Evolutionary conservation across 495 filamentous ascomycete species (phyloP).

Genomic region (Penicillium waksmanii): DNA sequence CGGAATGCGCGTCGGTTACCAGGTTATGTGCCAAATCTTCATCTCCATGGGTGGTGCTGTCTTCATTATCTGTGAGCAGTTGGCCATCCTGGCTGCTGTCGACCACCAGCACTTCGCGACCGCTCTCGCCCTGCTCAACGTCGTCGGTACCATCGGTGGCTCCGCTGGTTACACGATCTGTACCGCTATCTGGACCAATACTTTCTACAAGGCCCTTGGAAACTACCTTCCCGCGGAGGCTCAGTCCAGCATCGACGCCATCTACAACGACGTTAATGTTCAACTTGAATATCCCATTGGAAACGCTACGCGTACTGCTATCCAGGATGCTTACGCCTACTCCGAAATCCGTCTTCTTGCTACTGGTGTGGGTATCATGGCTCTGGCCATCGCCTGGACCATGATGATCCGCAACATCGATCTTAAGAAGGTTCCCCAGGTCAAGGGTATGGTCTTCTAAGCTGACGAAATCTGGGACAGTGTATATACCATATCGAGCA

Average conservation of each 20-base stretch:
- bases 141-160: conserved; percentile 64
- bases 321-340: conserved; percentile 56
- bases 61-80: conserved; percentile 63
- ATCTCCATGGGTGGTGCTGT: conserved; percentile 64
- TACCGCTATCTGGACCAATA: conserved; percentile 63
- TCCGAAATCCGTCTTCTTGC: conserved; percentile 56
- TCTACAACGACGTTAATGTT: conserved; percentile 50
- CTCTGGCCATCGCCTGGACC: conserved; percentile 44
- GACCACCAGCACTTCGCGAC: conserved; percentile 66
- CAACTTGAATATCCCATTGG: conserved; percentile 56
- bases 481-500: not conserved
- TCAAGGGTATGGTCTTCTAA: conserved; percentile 27
- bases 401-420: conserved; percentile 56
- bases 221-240: conserved; percentile 54
- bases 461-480: not conserved
- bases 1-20: conserved; percentile 58
- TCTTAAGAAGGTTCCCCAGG: conserved; percentile 53
- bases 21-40: conserved; percentile 74
- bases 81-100: conserved; percentile 65
- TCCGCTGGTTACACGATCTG: conserved; percentile 63
- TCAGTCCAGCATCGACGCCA: conserved; percentile 39
- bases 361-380: conserved; percentile 46
- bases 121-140: conserved; percentile 60
- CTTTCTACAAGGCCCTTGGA: conserved; percentile 56
- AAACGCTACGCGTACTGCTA: conserved; percentile 50